Evolutionary conservation across 1,284 basidiomycete species (phyloP).

Genomic region (Neolentinus lepideus): DNA sequence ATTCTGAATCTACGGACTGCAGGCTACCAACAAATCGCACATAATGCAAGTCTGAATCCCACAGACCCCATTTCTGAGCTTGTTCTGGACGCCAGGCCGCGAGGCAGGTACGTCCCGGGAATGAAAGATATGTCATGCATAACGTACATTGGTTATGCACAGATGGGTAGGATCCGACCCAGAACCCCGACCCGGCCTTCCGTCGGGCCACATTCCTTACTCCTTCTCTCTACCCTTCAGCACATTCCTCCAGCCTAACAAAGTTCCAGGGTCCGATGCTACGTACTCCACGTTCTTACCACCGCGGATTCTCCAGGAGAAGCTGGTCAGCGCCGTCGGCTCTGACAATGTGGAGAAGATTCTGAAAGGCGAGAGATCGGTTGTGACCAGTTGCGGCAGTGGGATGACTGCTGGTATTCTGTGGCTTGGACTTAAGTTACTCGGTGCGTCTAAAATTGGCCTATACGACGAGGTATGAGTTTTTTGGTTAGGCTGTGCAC

Average conservation of each 20-base stretch:
- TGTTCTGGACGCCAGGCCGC: slow-evolving; percentile 84
- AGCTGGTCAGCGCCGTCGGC: slow-evolving; percentile 59
- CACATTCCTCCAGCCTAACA: slow-evolving; percentile 57
- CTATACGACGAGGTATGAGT: slow-evolving; percentile 79
- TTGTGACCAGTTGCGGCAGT: slow-evolving; percentile 79
- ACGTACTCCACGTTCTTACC: slow-evolving; percentile 64
- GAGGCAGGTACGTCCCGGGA: slow-evolving; percentile 51
- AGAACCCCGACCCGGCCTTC: slow-evolving; percentile 84
- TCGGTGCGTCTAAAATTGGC: slow-evolving; percentile 53
- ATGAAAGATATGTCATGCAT: neutral
- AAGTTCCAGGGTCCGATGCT: slow-evolving; percentile 25
- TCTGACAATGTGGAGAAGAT: slow-evolving; percentile 45
- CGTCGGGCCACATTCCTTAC: slow-evolving; percentile 91
- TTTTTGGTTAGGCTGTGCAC: slow-evolving; percentile 5
- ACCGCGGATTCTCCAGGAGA: slow-evolving; percentile 46
- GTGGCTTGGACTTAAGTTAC: slow-evolving; percentile 78
- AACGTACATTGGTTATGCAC: neutral
- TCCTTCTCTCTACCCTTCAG: slow-evolving; percentile 85
- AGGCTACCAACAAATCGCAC: slow-evolving; percentile 83
- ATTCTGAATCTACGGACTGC: slow-evolving; percentile 9
- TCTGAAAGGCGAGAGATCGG: slow-evolving; percentile 46
- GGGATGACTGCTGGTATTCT: slow-evolving; percentile 96
- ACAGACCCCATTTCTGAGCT: slow-evolving; percentile 48
- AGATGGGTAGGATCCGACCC: slow-evolving; percentile 79
- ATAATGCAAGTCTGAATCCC: slow-evolving; percentile 54